Base-by-base conservation (phyloP, 306 rosid genomes). In the Castanea crenata region DNA sequence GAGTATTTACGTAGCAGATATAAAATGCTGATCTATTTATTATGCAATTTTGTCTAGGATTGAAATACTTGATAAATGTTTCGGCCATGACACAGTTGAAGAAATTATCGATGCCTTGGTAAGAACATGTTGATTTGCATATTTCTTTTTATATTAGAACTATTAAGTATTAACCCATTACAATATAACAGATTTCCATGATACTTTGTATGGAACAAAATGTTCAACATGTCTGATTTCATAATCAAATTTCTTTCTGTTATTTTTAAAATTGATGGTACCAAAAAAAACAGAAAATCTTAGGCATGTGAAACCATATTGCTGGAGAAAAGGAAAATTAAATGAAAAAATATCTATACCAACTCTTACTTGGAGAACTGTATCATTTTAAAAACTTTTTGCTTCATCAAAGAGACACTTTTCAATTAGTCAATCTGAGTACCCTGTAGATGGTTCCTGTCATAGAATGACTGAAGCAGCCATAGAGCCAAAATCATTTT, bases 41-140 rank as follows among this genome's bases (percentile, higher is more conserved):
- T 70, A 35, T 70, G 31, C 74, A 68, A 74, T 65, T 77, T 76
- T 83, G 46, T 83, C 55, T 81, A 95, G 99, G 91, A 84, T 89
- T 68, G 97, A 95, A 86, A 74, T 54, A 73, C 55, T 92, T 35
- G 93, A 92, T 78, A 91, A 87, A 85, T 92, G 95, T 89, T 95
- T 95, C 86, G 3, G 88, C 80, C 92, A 76, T 79, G 97, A 90
- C 64, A 86, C 95, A 16, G 96, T 95, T 59, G 99, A 95, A 83
- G 99, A 95, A 86, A 95, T 95, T 71, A 89, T 92, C 62, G 87
- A 90, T 76, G 82, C 97, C 15, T 70, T 91, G 97, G 99, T 94
- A 79, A 84, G 84, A 71, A 83, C 34, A n/a, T 55, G 5, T 49
- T 18, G 1, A 5, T 76, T 76, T 78, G 15, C 69, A 70, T 68